These are phyloP conservation scores for Cyberlindnera subsufficiens DNA, from an alignment of 805 yeast species.

Conservation along the genomic window DNA sequence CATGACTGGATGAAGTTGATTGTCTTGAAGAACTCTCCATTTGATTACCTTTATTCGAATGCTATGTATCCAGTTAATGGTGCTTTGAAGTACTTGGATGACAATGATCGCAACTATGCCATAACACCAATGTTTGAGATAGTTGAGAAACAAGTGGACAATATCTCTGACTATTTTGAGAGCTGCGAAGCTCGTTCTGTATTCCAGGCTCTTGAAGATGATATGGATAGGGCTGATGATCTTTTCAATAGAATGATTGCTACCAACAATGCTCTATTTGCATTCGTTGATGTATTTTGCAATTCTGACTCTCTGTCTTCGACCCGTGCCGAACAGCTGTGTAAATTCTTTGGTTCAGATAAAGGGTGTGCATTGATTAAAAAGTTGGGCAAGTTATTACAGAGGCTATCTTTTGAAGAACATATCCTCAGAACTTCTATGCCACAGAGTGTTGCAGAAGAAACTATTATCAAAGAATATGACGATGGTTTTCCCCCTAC, in stretches of 20 bases:
- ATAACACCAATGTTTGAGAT: conserved; percentile 30
- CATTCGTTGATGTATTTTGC: conserved; percentile 51
- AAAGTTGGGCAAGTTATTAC: conserved; percentile 39
- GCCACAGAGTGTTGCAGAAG: conserved; percentile 41
- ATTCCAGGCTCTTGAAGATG: conserved; percentile 19
- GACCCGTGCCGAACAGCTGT: conserved; percentile 26
- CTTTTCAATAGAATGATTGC: conserved; percentile 27
- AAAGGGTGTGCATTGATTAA: conserved; percentile 36
- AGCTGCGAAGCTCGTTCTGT: conserved; percentile 20
- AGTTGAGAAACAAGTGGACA: conserved; percentile 26
- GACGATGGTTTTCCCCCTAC: conserved; percentile 33
- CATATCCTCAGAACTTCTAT: conserved; percentile 40
- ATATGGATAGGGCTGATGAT: conserved; percentile 14
- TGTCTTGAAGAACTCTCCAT: conserved; percentile 49
- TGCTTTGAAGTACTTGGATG: conserved; percentile 51
- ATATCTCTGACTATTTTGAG: conserved; percentile 23
- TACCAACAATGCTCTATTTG: conserved; percentile 39
- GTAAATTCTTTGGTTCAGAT: conserved; percentile 34
- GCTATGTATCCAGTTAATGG: conserved; percentile 48
- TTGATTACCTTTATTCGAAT: conserved; percentile 52
- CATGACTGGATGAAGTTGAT: conserved; percentile 44
- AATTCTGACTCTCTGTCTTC: conserved; percentile 46
- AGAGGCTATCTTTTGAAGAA: conserved; percentile 54
- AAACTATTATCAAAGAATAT: conserved; percentile 30
- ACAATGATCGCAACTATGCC: conserved; percentile 45